Evolutionary conservation across 495 filamentous ascomycete genomes (phyloP).

Genomic region (Parathielavia hyrcaniae): DNA sequence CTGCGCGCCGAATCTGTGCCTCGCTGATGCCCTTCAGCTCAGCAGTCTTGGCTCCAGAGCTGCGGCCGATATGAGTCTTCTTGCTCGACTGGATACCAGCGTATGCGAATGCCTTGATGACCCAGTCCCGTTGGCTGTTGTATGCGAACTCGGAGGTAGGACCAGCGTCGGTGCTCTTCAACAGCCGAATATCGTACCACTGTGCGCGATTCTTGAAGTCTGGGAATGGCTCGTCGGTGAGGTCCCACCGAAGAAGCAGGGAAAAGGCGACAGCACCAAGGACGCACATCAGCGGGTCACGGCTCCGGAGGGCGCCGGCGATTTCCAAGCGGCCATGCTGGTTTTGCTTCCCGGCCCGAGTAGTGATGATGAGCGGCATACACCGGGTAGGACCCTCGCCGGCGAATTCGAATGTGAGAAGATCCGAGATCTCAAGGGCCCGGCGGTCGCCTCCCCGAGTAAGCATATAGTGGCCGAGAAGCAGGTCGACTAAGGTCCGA

Average conservation of each 20-base stretch:
- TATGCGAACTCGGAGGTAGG: not conserved
- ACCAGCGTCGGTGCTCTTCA: not conserved
- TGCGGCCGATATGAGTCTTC: not conserved
- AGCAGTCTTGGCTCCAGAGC: not conserved
- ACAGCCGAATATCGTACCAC: constrained; percentile 1
- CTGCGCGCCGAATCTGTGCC: too few relatives aligned
- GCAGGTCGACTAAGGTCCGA: not conserved
- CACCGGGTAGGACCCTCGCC: not conserved
- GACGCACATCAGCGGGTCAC: not conserved
- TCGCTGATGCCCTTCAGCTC: not conserved
- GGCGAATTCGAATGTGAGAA: not conserved
- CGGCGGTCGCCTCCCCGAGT: not conserved
- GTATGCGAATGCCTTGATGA: not conserved
- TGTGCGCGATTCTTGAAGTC: not conserved
- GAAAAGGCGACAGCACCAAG: not conserved
- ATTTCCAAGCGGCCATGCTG: not conserved
- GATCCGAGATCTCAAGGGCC: not conserved
- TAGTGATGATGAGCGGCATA: not conserved
- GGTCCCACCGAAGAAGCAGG: not conserved
- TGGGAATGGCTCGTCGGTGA: not conserved
- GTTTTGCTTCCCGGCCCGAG: not conserved
- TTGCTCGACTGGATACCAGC: not conserved
- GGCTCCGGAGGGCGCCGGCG: not conserved
- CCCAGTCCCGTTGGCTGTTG: not conserved
- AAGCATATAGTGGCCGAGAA: not conserved